Conservation (phyloP, 345 rosid species). For the Lepidium aucheri region DNA sequence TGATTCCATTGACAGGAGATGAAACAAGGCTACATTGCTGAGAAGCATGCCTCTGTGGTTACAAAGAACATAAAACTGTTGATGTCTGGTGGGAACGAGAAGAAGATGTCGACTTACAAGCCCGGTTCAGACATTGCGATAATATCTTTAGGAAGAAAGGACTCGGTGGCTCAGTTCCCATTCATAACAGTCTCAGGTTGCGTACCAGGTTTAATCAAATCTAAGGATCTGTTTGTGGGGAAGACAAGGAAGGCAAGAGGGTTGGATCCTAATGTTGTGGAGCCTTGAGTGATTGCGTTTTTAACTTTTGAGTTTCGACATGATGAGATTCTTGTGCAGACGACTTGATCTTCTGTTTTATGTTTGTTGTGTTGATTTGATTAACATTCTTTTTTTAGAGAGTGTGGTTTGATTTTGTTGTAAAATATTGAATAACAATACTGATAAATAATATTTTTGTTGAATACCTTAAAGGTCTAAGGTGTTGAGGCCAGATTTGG, state of each 20-base stretch:
- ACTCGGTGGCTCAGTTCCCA: constrained; percentile 69
- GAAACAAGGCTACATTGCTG: constrained; percentile 76
- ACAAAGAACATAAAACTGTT: constrained; percentile 61
- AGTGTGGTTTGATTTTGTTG: neutral
- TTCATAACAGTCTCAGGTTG: constrained; percentile 46
- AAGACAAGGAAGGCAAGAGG: constrained; percentile 63
- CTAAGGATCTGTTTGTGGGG: constrained; percentile 66
- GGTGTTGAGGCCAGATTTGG: neutral
- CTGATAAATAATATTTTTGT: too few species aligned
- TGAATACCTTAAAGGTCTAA: neutral
- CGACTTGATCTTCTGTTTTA: neutral
- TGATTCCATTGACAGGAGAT: constrained; percentile 38
- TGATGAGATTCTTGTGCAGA: constrained; percentile 17
- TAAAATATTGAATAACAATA: neutral
- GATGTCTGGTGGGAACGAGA: constrained; percentile 50
- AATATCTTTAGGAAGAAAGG: constrained; percentile 69
- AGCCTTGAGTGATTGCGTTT: constrained; percentile 4
- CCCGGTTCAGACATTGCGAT: constrained; percentile 42
- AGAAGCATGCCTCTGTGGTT: constrained; percentile 54
- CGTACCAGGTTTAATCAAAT: constrained; percentile 70
- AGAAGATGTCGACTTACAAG: constrained; percentile 45
- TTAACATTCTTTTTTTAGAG: neutral
- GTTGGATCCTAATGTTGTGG: constrained; percentile 24
- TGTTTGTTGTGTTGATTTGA: constrained; percentile 14
- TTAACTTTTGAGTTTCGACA: neutral